Conservation (phyloP, 73 alveolate genomes). For the Tetrahymena malaccensis region DNA sequence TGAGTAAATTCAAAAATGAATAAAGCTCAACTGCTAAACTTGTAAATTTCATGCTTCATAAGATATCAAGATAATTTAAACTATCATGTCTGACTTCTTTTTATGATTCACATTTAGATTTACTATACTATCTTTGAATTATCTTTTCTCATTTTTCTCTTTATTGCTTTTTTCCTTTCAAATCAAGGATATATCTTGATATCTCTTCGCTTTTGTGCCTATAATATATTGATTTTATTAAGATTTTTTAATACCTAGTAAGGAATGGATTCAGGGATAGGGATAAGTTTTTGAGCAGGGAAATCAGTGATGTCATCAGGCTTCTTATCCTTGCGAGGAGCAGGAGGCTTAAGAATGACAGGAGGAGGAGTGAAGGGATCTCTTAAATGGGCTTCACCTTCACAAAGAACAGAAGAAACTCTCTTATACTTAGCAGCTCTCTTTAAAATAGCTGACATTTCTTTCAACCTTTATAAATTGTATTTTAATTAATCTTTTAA, state of each 20-base stretch:
- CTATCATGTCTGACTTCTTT: neutral
- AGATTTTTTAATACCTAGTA: neutral
- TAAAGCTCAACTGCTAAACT: neutral
- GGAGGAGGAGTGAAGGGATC: constrained; percentile 41
- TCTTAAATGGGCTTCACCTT: constrained; percentile 45
- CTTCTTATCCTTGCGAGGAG: constrained; percentile 37
- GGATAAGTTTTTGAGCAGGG: constrained; percentile 44
- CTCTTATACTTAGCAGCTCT: constrained; percentile 40
- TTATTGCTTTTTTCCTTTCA: neutral
- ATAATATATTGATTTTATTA: neutral
- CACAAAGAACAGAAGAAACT: constrained; percentile 25
- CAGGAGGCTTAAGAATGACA: constrained; percentile 23
- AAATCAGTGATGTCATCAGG: constrained; percentile 82
- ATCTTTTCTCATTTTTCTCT: constrained; percentile 19
- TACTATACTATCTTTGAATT: neutral
- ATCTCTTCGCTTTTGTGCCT: neutral
- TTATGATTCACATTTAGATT: neutral
- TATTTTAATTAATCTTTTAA: neutral
- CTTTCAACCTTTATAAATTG: neutral
- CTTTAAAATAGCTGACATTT: constrained; percentile 41
- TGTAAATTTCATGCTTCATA: neutral
- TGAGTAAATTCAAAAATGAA: constrained; percentile 6
- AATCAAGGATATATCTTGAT: constrained; percentile 1
- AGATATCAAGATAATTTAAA: neutral
- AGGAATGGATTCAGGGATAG: constrained; percentile 38